Base-by-base conservation (phyloP, 2,329 filamentous ascomycete species). In the Fusarium heterosporum region DNA sequence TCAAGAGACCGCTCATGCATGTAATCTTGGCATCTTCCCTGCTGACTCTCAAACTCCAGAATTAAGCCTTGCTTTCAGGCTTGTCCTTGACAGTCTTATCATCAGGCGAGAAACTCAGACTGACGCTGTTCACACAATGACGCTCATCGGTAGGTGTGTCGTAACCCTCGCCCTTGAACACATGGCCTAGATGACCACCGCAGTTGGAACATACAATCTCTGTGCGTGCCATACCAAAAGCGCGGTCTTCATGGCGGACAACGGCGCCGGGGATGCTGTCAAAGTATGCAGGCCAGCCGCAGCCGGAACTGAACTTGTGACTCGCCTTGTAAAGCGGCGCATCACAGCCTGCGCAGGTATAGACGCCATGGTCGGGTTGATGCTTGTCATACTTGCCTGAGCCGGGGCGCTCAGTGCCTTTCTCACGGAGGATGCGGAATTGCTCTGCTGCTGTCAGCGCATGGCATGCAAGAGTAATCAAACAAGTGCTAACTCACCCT, bases 201-300 rank as follows among this genome's bases (percentile, higher is more conserved):
- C 96, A 99, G 78, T 97, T 97, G 67, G 88, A 87, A 80, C 96
- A 99, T 10, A 96, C 90, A 74, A 99, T 99, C 83, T 99, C 96
- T 14, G 89, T 97, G 69, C 96, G 85, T 75, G 84, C 77, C 92
- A 97, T 97, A 45, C 95, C 95, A 50, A 93, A 85, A 0, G 89
- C 83, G 46, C 80, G 82, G 78, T 99, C 96, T 66, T 89, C 88
- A 74, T 95, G 90, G 64, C 95, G 85, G 34, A 88, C 92, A 13
- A 99, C 93, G 1, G 95, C 95, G 4, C 93, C 94, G 0, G 96
- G 95, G 50, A 99, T 88, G 69, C 91, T 95, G 79, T 99, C 96
- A 77, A 95, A 99, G 81, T 98, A 99, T 13, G 96, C 96, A 1
- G 96, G 96, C 96, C 96, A 99, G 63, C 96, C 96, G 79, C 96